Base-by-base conservation (phyloP, 805 yeast genomes). In the Candida maris region DNA sequence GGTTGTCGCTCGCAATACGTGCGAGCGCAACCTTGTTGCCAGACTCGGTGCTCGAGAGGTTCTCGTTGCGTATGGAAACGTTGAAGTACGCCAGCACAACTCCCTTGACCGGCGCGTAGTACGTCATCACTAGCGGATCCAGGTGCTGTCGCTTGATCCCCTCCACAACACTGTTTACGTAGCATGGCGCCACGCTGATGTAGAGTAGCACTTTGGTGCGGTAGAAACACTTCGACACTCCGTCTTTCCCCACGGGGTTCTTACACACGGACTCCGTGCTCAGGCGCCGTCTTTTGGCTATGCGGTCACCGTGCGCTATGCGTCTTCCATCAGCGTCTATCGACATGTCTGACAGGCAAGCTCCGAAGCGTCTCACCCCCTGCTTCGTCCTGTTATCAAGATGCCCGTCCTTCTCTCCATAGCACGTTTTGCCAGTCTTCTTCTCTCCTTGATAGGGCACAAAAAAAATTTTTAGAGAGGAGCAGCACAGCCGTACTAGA, bases 71-170 rank as follows among this genome's bases (percentile, higher is more conserved):
- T 19, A 85, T 58, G 42, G 70, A 58, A 20, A 91, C 64, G 48
- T 85, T 79, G 44, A 73, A 73, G 54, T 91, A 88, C 3, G 95
- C 81, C 41, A 93, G 65, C 7, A 93, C 83, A 14, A 93, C 88
- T 19, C 98, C 98, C 26, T 75, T 75, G 3, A 81, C 82, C 18
- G 78, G 71, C 10, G 75, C 62, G 47, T 75, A 82, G 58, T 82
- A 86, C 27, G 84, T 78, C 95, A 93, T 86, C 20, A 93, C 67
- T 61, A 93, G 67, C 3, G 93, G 88, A 54, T 93, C 96, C 45
- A 93, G 65, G 64, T 93, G 97, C 64, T 91, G 97, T 19, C 79
- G 71, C 59, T 78, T 77, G 45, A 93, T 72, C 27, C 97, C 99
- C 41, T 76, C 77, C 12, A 81, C 56, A 5, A 96, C 95, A 34